Base-by-base conservation (phyloP, 352 stramenopile genomes). In the Globisporangium sylvaticum region DNA sequence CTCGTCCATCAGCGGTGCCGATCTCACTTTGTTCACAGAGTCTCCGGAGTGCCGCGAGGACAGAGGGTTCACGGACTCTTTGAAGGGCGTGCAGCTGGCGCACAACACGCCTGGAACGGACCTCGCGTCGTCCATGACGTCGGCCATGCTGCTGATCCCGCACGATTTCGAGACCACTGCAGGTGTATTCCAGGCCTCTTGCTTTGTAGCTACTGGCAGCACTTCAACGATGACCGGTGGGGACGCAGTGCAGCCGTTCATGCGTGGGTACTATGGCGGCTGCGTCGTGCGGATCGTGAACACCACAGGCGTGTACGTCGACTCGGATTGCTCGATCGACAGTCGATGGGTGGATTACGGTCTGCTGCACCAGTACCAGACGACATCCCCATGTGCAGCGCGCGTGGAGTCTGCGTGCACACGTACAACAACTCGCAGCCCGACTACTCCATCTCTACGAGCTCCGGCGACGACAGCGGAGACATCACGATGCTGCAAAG, bases 401-500 rank as follows among this genome's bases (percentile, higher is more conserved):
- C 44, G 6, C 4, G 18, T 18, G 20, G 44, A 2, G 24, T 53
- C 18, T 53, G 44, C 20, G 20, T 53, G 44, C 44, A n/a, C 20
- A 27, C 44, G 1, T 24, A 27, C 20, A 25, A 53, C 44, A 53
- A 53, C 44, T 53, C 18, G 20, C 44, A 53, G 44, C 44, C 18
- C 20, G 44, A 53, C 44, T 53, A 25, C 18, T 5, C 14, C 18
- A n/a, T 53, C 44, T 53, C 44, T 6, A n/a, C 44, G 15, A 9
- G 7, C 3, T 32, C 29, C 3, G 29, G 3, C 4, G 44, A 7
- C 44, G 18, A 18, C 44, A 25, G 20, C 44, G 44, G 5, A 25
- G 44, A 12, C 5, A 4, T 53, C 3, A 22, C 44, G 44, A 20
- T 53, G 4, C 4, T 53, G 44, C 54, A 70, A 44, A 79, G 74